A percentile compares a stretch with the other conserved stretches of the same genome.
These are phyloP conservation scores for Candida vartiovaarae DNA, from an alignment of 805 yeast species.

Conservation along the genomic window DNA sequence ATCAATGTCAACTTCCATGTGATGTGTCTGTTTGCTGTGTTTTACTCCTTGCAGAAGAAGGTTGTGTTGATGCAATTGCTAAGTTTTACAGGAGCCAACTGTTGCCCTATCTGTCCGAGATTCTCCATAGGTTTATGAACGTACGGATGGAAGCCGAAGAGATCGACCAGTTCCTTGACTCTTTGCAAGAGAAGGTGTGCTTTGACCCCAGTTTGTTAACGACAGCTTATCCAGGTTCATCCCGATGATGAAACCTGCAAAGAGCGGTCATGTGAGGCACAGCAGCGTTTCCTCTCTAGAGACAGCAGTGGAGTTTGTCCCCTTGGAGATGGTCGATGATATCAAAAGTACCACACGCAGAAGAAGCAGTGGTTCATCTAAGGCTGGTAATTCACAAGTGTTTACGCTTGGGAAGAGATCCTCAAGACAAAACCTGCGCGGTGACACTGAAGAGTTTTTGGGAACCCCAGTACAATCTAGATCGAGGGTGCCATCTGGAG, in stretches of 20 bases:
- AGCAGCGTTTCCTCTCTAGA: not conserved
- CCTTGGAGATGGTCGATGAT: not conserved
- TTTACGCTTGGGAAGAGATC: constrained; percentile 1
- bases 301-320: not conserved
- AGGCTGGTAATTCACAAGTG: not conserved
- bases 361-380: constrained; percentile 1
- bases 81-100: constrained; percentile 5
- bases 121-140: not conserved
- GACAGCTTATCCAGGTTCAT: not conserved
- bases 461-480: not conserved
- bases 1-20: constrained; percentile 14
- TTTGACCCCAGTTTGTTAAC: constrained; percentile 2
- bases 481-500: not conserved
- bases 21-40: constrained; percentile 7
- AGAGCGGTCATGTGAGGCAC: not conserved
- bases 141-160: constrained; percentile 1
- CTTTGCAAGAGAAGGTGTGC: constrained; percentile 4
- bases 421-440: constrained; percentile 4
- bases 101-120: constrained; percentile 1
- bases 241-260: not conserved
- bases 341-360: not conserved
- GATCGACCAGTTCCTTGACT: constrained; percentile 2
- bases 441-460: too few relatives aligned
- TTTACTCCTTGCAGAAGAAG: constrained; percentile 6
- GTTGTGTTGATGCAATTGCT: constrained; percentile 3